phyloP scores from a whole-genome alignment of 192 early-diverging fungal species.

The Linderina pennispora region DNA sequence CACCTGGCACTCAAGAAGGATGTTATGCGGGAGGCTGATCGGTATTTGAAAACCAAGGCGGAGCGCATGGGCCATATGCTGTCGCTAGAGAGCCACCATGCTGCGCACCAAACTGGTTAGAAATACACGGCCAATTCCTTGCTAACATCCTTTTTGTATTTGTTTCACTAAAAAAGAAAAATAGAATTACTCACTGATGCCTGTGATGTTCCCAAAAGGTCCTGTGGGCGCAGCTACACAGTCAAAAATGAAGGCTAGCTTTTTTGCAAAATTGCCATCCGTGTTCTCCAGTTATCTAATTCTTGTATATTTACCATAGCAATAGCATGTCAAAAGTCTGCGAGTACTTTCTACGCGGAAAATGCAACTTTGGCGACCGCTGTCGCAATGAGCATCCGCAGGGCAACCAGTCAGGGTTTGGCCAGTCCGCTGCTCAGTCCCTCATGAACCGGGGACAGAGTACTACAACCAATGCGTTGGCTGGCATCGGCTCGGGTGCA shows the following conservation, averaged over 20 bases:
- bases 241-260: too few species aligned
- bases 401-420: conserved; percentile 35
- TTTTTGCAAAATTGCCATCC: too few species aligned
- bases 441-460: conserved; percentile 13
- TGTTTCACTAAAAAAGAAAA: conserved; percentile 1
- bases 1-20: conserved; percentile 19
- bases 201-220: neutral
- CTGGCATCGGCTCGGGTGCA: conserved; percentile 1
- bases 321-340: conserved; percentile 10
- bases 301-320: too few species aligned
- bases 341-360: conserved; percentile 51
- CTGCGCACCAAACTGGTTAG: too few species aligned
- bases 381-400: conserved; percentile 54
- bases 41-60: conserved; percentile 84
- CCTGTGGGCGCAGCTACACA: too few species aligned
- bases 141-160: too few species aligned
- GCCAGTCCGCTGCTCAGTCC: conserved; percentile 33
- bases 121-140: too few species aligned
- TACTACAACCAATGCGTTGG: conserved; percentile 2
- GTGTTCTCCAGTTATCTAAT: too few species aligned
- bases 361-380: conserved; percentile 51
- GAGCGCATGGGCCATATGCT: conserved; percentile 90
- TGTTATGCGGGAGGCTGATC: conserved; percentile 64
- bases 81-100: conserved; percentile 3
- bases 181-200: neutral